Conservation (phyloP, 176 grass and related monocot genomes). For the Aegilops sharonensis region DNA sequence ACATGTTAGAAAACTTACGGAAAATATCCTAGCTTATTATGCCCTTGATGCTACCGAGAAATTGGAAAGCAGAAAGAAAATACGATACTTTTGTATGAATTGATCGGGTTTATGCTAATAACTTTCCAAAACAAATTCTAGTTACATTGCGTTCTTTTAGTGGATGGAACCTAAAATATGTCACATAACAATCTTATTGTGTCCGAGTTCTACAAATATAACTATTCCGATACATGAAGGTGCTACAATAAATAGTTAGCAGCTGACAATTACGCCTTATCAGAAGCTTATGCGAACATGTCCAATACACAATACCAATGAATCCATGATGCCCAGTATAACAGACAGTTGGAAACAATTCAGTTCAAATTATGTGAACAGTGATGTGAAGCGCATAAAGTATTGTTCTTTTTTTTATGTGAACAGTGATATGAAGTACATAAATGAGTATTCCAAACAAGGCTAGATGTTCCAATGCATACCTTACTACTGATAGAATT, state of each 20-base stretch:
- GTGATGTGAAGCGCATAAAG: background rate
- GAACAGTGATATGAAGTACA: background rate
- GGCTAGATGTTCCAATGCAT: conserved; percentile 6
- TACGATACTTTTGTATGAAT: conserved; percentile 1
- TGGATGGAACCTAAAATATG: background rate
- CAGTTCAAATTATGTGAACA: background rate
- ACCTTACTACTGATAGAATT: conserved; percentile 80
- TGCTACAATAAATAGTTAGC: background rate
- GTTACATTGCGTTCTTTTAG: background rate
- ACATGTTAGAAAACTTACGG: background rate
- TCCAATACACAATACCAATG: background rate
- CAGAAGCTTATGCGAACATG: background rate
- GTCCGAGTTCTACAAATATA: background rate
- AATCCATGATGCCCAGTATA: background rate
- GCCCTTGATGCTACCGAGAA: background rate
- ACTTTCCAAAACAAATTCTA: background rate
- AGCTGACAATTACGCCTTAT: background rate
- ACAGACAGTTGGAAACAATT: background rate
- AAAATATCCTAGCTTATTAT: background rate
- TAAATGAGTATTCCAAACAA: conserved; percentile 10
- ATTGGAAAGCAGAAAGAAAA: background rate
- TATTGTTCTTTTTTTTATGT: background rate
- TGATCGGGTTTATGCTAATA: background rate
- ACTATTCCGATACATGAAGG: background rate
- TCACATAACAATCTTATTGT: conserved; percentile 8